These are phyloP conservation scores for Solanum neorickii DNA, from an alignment of 257 asterid genomes.

Conservation along the genomic window DNA sequence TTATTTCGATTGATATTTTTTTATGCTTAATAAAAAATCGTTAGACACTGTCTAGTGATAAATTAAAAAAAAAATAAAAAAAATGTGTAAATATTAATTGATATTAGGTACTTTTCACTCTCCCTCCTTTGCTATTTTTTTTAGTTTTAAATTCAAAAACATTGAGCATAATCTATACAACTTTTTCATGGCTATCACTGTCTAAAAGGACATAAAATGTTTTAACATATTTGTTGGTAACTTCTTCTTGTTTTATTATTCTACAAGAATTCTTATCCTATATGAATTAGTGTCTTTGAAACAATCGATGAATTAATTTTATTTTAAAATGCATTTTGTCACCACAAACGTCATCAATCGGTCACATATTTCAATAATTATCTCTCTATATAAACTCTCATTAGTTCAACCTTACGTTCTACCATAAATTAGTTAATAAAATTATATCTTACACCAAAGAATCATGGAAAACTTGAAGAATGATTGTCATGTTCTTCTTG, in stretches of 20 bases:
- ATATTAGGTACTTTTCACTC: not conserved
- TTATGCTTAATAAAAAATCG: too few relatives aligned
- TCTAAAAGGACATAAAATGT: not conserved
- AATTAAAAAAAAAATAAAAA: too few relatives aligned
- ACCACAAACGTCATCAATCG: not conserved
- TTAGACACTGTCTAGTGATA: too few relatives aligned
- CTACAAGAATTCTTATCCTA: not conserved
- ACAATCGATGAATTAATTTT: not conserved
- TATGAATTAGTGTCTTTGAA: not conserved
- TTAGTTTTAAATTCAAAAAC: not conserved
- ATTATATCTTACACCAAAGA: not conserved
- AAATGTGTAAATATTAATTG: too few relatives aligned
- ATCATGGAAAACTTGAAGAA: not conserved
- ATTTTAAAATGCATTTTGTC: not conserved
- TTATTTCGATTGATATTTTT: too few relatives aligned
- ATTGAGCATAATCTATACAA: not conserved
- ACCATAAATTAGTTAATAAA: not conserved
- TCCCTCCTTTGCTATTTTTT: not conserved
- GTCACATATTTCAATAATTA: not conserved
- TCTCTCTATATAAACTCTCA: not conserved
- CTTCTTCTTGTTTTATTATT: not conserved
- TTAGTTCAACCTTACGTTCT: not conserved
- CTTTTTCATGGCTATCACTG: not conserved
- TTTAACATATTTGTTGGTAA: not conserved
- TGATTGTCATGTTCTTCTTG: conserved; percentile 10